These are phyloP conservation scores for Aspergillus floridensis DNA, from an alignment of 2,329 filamentous ascomycete species.

Conservation along the genomic window DNA sequence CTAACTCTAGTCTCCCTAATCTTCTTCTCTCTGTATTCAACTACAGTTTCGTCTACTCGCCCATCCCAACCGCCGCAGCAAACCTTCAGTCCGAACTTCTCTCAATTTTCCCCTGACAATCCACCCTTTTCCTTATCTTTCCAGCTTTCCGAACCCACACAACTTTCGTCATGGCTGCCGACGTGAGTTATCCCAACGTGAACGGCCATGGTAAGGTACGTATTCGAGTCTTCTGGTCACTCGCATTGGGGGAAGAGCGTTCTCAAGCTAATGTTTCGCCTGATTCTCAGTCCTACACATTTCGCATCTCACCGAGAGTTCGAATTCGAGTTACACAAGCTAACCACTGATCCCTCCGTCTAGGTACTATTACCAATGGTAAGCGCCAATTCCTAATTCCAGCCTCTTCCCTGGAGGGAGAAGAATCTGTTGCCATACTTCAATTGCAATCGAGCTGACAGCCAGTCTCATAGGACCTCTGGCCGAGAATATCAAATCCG, in stretches of 20 bases:
- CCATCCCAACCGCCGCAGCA: slow-evolving; percentile 3
- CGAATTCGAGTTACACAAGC: background rate
- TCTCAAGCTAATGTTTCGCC: slow-evolving; percentile 7
- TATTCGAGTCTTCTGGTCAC: background rate
- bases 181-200: slow-evolving; percentile 40
- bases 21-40: slow-evolving; percentile 8
- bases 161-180: slow-evolving; percentile 29
- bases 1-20: background rate
- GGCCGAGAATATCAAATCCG: slow-evolving; percentile 55
- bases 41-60: background rate
- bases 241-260: background rate
- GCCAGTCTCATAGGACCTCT: slow-evolving; percentile 47
- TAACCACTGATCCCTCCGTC: background rate
- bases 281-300: background rate
- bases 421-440: background rate
- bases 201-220: slow-evolving; percentile 40
- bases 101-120: slow-evolving; percentile 6
- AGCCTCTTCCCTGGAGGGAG: background rate
- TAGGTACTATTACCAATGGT: slow-evolving; percentile 4
- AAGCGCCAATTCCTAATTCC: background rate
- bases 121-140: slow-evolving; percentile 13
- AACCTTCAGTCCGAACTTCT: background rate
- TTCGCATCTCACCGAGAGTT: background rate
- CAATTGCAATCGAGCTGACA: slow-evolving; percentile 17
- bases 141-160: slow-evolving; percentile 22